These are phyloP conservation scores for Fusarium duplospermum DNA, from an alignment of 2,329 filamentous ascomycete genomes.

Conservation along the genomic window DNA sequence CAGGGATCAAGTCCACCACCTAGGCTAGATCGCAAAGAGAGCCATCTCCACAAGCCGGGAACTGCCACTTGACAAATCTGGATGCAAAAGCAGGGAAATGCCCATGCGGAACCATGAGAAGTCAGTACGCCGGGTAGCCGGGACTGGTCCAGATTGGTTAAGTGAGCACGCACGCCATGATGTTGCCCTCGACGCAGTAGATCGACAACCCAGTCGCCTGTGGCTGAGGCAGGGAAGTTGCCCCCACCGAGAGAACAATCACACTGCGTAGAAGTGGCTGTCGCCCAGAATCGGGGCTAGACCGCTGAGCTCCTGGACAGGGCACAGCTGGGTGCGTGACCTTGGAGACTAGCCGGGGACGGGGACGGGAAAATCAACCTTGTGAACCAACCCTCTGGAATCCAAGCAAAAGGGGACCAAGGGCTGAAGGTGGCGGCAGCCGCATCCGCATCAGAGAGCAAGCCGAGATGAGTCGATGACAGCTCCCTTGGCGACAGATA, in stretches of 20 bases:
- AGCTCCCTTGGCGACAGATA: constrained; percentile 24
- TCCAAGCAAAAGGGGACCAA: constrained; percentile 32
- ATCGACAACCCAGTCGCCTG: constrained; percentile 39
- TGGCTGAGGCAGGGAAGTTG: constrained; percentile 36
- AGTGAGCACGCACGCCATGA: constrained; percentile 42
- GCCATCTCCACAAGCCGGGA: constrained; percentile 41
- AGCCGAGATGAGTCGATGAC: constrained; percentile 40
- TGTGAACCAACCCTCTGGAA: constrained; percentile 40
- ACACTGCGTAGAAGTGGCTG: constrained; percentile 23
- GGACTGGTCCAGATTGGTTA: constrained; percentile 40
- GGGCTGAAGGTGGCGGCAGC: constrained; percentile 31
- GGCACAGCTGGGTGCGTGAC: constrained; percentile 28
- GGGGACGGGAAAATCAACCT: constrained; percentile 36
- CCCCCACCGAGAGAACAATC: constrained; percentile 31
- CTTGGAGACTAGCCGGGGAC: constrained; percentile 17
- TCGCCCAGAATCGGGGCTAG: constrained; percentile 20
- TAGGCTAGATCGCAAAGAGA: constrained; percentile 43
- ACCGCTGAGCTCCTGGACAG: constrained; percentile 23
- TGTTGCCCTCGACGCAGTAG: constrained; percentile 21
- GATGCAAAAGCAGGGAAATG: constrained; percentile 39
- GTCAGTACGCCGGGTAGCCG: constrained; percentile 33
- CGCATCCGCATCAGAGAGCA: constrained; percentile 30
- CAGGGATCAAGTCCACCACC: constrained; percentile 39
- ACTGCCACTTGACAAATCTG: constrained; percentile 42
- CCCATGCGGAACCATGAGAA: constrained; percentile 30